phyloP scores from a whole-genome alignment of 2,329 filamentous ascomycete species.

The Cercospora janseana region DNA sequence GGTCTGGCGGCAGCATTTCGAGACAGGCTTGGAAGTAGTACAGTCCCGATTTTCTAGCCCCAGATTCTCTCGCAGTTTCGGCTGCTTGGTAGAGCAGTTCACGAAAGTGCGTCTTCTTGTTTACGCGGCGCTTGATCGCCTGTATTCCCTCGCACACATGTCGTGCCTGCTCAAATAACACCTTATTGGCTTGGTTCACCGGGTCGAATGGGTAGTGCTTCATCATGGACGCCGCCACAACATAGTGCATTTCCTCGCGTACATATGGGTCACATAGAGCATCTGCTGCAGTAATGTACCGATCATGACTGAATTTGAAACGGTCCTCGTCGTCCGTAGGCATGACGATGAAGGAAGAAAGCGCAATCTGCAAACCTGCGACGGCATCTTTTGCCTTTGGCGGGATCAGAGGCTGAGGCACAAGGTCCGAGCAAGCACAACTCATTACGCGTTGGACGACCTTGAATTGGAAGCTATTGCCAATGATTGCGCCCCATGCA shows the following conservation, averaged over 20 bases:
- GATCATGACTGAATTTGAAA: constrained; percentile 84
- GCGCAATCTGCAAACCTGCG: constrained; percentile 74
- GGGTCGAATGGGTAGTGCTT: constrained; percentile 64
- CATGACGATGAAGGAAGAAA: constrained; percentile 77
- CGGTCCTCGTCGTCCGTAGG: constrained; percentile 80
- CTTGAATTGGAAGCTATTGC: constrained; percentile 78
- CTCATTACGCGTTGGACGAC: constrained; percentile 74
- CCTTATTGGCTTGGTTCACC: constrained; percentile 48
- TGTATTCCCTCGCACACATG: constrained; percentile 77
- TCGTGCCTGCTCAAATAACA: constrained; percentile 69
- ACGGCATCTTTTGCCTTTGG: constrained; percentile 67
- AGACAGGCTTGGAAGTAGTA: constrained; percentile 79
- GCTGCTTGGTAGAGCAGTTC: constrained; percentile 77
- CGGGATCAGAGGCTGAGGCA: constrained; percentile 48
- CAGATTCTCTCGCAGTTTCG: constrained; percentile 73
- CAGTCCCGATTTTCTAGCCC: constrained; percentile 75
- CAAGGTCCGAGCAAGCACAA: constrained; percentile 65
- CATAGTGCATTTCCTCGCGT: constrained; percentile 80
- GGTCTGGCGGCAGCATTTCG: constrained; percentile 71
- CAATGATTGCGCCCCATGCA: constrained; percentile 81
- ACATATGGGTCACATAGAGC: constrained; percentile 66
- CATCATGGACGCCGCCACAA: constrained; percentile 77
- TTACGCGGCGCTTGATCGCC: constrained; percentile 66
- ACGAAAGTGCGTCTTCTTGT: constrained; percentile 58
- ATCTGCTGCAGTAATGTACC: constrained; percentile 76